phyloP scores from a whole-genome alignment of 23 red algal genomes.

The Porphyridium purpureum region DNA sequence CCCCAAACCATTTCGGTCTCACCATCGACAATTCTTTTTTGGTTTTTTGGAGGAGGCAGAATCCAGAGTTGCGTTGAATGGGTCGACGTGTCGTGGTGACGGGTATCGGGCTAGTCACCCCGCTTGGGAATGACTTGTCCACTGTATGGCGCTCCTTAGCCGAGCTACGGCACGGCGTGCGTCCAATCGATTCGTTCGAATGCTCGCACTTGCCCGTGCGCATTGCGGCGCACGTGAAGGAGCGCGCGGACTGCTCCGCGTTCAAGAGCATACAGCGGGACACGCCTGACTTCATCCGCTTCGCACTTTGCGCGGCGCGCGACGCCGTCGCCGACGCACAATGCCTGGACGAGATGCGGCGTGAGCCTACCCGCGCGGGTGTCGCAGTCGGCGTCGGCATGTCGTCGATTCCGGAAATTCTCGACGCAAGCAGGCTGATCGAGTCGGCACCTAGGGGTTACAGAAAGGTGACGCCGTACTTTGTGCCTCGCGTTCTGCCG shows the following conservation, averaged over 20 bases:
- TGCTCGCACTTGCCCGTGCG: slow-evolving; percentile 15
- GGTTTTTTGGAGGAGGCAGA: too few species aligned
- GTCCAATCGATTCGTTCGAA: slow-evolving; percentile 10
- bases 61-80: too few species aligned
- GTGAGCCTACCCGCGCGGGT: slow-evolving; percentile 8
- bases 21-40: too few species aligned
- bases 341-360: background rate
- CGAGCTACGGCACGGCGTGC: slow-evolving; percentile 7
- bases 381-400: slow-evolving; percentile 64
- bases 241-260: slow-evolving; percentile 1
- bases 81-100: slow-evolving; percentile 85
- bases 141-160: slow-evolving; percentile 24
- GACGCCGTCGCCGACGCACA: slow-evolving; percentile 37
- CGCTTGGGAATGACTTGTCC: slow-evolving; percentile 19
- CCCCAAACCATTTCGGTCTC: too few species aligned
- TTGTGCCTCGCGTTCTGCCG: slow-evolving; percentile 49
- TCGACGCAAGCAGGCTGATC: background rate
- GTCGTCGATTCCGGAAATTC: slow-evolving; percentile 24
- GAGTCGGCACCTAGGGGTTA: slow-evolving; percentile 5
- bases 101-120: slow-evolving; percentile 67
- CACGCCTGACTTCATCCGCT: slow-evolving; percentile 24
- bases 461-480: slow-evolving; percentile 32
- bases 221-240: slow-evolving; percentile 20
- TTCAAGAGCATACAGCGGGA: background rate
- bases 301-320: slow-evolving; percentile 25